phyloP scores from a whole-genome alignment of 1,284 basidiomycete genomes.

The Puccinia horiana region DNA sequence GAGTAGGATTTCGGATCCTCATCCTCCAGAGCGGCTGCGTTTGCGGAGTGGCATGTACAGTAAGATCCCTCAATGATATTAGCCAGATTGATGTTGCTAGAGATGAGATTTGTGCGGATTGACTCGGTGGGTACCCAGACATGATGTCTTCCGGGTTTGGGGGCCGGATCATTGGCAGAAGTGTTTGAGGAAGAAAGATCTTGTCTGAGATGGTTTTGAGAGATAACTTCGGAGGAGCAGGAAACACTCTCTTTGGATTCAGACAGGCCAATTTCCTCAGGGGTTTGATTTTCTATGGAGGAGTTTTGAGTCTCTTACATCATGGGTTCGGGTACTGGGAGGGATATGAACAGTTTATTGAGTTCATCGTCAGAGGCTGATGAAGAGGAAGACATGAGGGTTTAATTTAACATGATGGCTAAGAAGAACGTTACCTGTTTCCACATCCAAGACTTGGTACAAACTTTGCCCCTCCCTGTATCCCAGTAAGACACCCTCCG shows the following conservation, averaged over 20 bases:
- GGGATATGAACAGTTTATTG: neutral
- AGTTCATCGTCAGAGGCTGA: neutral
- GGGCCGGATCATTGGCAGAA: neutral
- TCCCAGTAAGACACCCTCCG: too few species aligned
- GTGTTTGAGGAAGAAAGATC: neutral
- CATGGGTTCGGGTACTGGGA: neutral
- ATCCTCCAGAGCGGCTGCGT: neutral
- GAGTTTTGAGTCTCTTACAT: too few species aligned
- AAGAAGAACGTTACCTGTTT: too few species aligned
- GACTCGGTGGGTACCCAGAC: neutral
- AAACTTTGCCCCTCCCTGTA: too few species aligned
- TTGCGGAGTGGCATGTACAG: neutral
- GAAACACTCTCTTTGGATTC: too few species aligned
- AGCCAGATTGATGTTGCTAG: neutral
- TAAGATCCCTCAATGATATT: neutral
- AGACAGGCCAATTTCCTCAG: too few species aligned
- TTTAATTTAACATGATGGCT: constrained; percentile 12
- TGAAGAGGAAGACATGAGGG: neutral
- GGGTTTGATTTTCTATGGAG: too few species aligned
- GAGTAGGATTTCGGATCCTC: neutral
- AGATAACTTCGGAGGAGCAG: too few species aligned
- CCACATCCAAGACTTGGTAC: too few species aligned
- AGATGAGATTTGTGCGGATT: neutral
- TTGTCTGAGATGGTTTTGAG: too few species aligned
- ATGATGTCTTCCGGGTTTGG: neutral